Evolutionary conservation across 768 basidiomycete genomes (phyloP).

Genomic region (Suillus plorans): DNA sequence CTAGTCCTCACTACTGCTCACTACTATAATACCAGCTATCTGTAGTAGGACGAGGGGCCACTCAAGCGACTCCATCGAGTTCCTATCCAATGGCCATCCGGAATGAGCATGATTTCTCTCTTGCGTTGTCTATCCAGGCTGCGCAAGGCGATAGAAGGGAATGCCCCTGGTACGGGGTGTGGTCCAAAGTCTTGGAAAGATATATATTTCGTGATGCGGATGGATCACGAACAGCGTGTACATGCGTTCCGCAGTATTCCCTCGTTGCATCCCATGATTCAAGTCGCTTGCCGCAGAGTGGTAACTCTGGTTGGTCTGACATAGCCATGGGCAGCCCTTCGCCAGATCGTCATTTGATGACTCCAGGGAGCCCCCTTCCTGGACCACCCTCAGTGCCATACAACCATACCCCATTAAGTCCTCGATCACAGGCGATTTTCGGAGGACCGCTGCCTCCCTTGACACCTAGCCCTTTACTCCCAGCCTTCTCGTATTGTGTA

Average conservation of each 20-base stretch:
- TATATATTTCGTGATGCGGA: slow-evolving; percentile 1
- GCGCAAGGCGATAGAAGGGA: slow-evolving; percentile 1
- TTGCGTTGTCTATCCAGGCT: not conserved
- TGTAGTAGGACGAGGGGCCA: not conserved
- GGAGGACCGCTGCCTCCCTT: not conserved
- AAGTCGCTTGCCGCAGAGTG: not conserved
- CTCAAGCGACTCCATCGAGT: not conserved
- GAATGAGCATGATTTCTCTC: not conserved
- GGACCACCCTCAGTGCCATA: too few relatives aligned
- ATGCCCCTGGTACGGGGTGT: slow-evolving; percentile 7
- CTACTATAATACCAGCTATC: not conserved
- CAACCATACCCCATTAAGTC: not conserved
- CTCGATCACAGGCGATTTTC: not conserved
- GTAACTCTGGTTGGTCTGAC: not conserved
- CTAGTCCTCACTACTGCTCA: not conserved
- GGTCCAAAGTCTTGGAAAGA: not conserved
- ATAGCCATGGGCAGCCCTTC: not conserved
- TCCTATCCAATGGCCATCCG: not conserved
- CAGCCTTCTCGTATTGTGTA: not conserved
- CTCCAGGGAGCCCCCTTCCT: not conserved
- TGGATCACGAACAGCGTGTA: not conserved
- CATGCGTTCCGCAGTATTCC: not conserved
- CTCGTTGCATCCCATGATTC: not conserved
- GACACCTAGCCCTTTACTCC: not conserved
- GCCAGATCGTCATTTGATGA: not conserved